Evolutionary conservation across 352 stramenopile genomes (phyloP).

Genomic region (Blastocystis sp.): DNA sequence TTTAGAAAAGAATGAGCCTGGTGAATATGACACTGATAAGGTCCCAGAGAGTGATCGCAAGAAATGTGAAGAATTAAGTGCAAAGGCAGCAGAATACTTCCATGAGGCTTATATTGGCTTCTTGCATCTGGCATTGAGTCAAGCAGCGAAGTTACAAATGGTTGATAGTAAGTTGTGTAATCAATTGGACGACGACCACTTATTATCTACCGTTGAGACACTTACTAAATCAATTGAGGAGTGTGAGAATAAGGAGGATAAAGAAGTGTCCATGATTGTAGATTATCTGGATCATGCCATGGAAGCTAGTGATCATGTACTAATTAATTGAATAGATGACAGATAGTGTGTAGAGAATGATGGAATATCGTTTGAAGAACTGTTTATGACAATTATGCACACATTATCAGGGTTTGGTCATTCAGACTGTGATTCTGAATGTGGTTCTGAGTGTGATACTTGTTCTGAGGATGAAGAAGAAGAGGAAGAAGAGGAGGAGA

Average conservation of each 20-base stretch:
- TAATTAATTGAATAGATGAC: neutral
- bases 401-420: neutral
- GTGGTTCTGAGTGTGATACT: conserved; percentile 19
- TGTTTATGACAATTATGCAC: neutral
- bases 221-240: conserved; percentile 19
- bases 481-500: conserved; percentile 42
- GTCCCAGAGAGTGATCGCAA: neutral
- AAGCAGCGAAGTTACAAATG: neutral
- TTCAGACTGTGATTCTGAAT: conserved; percentile 13
- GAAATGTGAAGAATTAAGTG: neutral
- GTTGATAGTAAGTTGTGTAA: neutral
- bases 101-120: conserved; percentile 37
- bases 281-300: neutral
- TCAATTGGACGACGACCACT: conserved; percentile 21
- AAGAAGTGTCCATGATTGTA: neutral
- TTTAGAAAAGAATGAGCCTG: neutral
- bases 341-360: conserved; percentile 31
- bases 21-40: neutral
- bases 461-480: neutral
- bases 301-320: conserved; percentile 37
- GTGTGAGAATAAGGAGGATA: neutral
- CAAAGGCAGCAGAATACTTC: neutral
- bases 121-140: neutral
- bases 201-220: conserved; percentile 5
- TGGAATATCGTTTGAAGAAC: conserved; percentile 25